Evolutionary conservation across 1,284 basidiomycete genomes (phyloP).

Genomic region (Gymnopus androsaceus): DNA sequence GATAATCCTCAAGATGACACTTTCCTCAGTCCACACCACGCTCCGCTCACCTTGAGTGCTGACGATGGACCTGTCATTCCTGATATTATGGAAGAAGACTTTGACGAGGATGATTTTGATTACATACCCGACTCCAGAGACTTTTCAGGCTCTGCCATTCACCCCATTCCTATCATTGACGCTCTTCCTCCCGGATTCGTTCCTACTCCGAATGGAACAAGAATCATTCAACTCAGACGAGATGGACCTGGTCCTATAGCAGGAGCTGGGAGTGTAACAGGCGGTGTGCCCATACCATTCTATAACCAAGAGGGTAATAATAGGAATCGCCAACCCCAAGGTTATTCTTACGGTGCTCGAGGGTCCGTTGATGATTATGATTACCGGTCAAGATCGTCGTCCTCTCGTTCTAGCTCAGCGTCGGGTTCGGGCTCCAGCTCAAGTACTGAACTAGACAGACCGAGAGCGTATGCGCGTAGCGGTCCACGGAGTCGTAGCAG

Average conservation of each 20-base stretch:
- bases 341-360: neutral
- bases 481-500: neutral
- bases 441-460: constrained; percentile 1
- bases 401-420: neutral
- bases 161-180: constrained; percentile 4
- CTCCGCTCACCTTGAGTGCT: constrained; percentile 1
- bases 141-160: neutral
- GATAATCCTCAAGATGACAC: constrained; percentile 1
- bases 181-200: constrained; percentile 6
- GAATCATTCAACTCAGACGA: neutral
- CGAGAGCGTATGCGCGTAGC: neutral
- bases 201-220: constrained; percentile 3
- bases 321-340: neutral
- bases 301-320: constrained; percentile 1
- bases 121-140: neutral
- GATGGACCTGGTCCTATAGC: neutral
- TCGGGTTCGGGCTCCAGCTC: constrained; percentile 1
- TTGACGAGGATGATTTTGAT: neutral
- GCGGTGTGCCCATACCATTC: neutral
- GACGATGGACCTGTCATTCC: constrained; percentile 14
- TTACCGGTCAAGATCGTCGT: constrained; percentile 3
- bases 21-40: constrained; percentile 12
- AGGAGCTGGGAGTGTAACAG: neutral
- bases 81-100: neutral
- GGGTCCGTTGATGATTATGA: neutral